Percentiles rank a stretch among this genome's conserved stretches.
phyloP scores from a whole-genome alignment of 2,329 filamentous ascomycete species.

The Cytospora paraplurivora region DNA sequence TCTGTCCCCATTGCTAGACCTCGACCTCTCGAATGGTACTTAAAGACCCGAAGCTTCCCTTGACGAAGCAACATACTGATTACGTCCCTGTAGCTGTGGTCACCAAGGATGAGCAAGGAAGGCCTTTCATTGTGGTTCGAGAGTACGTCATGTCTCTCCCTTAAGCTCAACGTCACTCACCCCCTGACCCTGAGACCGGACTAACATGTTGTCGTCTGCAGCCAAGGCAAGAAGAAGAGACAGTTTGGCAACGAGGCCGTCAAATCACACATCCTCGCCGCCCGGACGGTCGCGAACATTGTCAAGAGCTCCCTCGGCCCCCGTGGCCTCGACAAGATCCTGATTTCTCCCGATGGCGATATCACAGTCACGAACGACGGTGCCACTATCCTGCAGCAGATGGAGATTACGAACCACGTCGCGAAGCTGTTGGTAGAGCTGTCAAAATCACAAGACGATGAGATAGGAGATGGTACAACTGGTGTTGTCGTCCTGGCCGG shows the following conservation, averaged over 20 bases:
- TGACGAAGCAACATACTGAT: slow-evolving; percentile 27
- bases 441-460: slow-evolving; percentile 97
- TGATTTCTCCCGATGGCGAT: slow-evolving; percentile 97
- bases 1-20: slow-evolving; percentile 53
- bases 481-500: slow-evolving; percentile 96
- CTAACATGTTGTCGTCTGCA: slow-evolving; percentile 43
- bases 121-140: slow-evolving; percentile 97
- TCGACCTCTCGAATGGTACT: slow-evolving; percentile 82
- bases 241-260: slow-evolving; percentile 96
- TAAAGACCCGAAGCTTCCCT: slow-evolving; percentile 31
- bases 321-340: slow-evolving; percentile 95
- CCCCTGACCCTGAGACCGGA: slow-evolving; percentile 7
- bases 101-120: slow-evolving; percentile 95
- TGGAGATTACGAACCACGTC: slow-evolving; percentile 99
- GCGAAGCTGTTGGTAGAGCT: slow-evolving; percentile 96
- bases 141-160: slow-evolving; percentile 65
- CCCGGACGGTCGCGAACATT: slow-evolving; percentile 93
- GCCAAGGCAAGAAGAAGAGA: slow-evolving; percentile 96
- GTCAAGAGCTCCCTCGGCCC: slow-evolving; percentile 97
- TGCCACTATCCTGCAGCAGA: slow-evolving; percentile 94
- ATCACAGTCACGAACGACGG: slow-evolving; percentile 99
- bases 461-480: slow-evolving; percentile 97
- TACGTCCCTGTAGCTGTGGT: slow-evolving; percentile 57
- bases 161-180: slow-evolving; percentile 29
- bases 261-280: slow-evolving; percentile 96